phyloP scores from a whole-genome alignment of 768 basidiomycete genomes.

The Galerina sulciceps region DNA sequence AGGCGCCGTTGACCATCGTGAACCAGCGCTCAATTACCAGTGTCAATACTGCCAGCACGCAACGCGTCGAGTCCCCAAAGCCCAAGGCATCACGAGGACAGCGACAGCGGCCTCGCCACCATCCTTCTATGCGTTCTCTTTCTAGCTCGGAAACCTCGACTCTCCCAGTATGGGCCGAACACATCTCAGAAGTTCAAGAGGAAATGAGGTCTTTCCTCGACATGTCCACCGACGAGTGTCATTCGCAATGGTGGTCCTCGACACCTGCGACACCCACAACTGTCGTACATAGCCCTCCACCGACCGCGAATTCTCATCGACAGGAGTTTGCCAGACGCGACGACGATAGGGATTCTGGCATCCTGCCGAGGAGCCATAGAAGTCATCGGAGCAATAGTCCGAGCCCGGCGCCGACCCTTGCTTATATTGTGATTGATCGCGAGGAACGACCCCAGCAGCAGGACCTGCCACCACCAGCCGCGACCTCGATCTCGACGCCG shows the following conservation, averaged over 20 bases:
- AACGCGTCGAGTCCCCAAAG: background rate
- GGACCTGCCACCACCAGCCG: background rate
- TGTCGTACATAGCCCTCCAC: background rate
- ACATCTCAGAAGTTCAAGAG: background rate
- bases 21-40: background rate
- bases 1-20: background rate
- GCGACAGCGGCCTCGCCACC: background rate
- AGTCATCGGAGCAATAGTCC: background rate
- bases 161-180: background rate
- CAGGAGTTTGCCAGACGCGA: background rate
- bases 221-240: background rate
- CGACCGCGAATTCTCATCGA: background rate
- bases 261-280: background rate
- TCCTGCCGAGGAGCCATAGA: background rate
- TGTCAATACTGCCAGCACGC: background rate
- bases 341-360: background rate
- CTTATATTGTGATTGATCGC: background rate
- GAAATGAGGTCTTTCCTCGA: conserved; percentile 1
- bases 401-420: background rate
- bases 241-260: background rate
- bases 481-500: background rate
- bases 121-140: background rate
- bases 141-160: background rate
- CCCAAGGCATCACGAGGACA: too few species aligned
- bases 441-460: background rate